phyloP scores from a whole-genome alignment of 345 rosid genomes.

The Syzygium oleosum region DNA sequence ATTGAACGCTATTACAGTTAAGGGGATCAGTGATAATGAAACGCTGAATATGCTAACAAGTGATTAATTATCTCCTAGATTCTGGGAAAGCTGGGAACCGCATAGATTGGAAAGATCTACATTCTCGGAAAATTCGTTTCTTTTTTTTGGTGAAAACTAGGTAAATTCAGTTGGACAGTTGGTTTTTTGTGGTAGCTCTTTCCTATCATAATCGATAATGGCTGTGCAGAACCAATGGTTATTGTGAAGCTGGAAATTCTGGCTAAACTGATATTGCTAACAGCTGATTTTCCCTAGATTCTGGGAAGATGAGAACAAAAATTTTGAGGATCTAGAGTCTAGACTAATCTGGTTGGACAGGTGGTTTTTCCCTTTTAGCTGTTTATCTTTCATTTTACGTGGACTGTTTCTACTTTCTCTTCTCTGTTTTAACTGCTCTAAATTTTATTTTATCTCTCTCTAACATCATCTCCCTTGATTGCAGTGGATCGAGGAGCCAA shows the following conservation, averaged over 20 bases:
- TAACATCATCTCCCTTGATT: slow-evolving; percentile 6
- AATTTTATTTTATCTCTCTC: neutral
- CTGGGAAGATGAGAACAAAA: neutral
- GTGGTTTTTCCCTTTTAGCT: neutral
- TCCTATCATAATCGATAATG: neutral
- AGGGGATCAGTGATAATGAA: neutral
- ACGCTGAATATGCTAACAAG: neutral
- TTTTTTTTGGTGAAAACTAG: neutral
- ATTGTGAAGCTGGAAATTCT: neutral
- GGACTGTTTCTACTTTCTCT: neutral
- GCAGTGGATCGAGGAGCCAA: slow-evolving; percentile 96
- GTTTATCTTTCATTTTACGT: neutral
- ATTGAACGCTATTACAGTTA: neutral
- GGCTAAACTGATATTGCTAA: neutral
- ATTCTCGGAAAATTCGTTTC: neutral
- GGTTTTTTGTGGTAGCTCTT: neutral
- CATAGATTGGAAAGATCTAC: neutral
- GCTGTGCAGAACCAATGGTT: neutral
- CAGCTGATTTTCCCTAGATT: neutral
- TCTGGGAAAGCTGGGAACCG: neutral
- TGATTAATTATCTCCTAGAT: neutral
- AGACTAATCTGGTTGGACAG: neutral
- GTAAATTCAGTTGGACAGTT: neutral
- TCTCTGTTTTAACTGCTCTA: neutral
- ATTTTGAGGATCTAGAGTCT: neutral